Evolutionary conservation across 768 basidiomycete genomes (phyloP).

Genomic region (Serendipita sp.): DNA sequence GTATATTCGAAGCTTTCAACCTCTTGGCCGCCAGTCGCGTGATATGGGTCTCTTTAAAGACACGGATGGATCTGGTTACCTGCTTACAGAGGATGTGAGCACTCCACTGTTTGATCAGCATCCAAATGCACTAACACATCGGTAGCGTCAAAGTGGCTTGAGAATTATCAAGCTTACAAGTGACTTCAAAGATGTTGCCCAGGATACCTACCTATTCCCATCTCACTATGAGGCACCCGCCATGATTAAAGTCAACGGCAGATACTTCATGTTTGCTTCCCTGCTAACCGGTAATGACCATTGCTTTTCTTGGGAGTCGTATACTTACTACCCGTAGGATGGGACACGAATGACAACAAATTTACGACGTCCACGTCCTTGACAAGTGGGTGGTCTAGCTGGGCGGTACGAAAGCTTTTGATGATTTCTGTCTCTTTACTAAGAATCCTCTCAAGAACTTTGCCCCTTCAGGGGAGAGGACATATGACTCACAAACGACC

Average conservation of each 20-base stretch:
- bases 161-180: constrained; percentile 6
- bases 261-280: constrained; percentile 9
- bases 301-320: neutral
- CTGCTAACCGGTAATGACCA: neutral
- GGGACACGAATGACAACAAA: constrained; percentile 9
- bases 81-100: constrained; percentile 9
- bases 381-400: constrained; percentile 7
- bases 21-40: constrained; percentile 6
- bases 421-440: neutral
- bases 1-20: constrained; percentile 7
- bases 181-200: constrained; percentile 5
- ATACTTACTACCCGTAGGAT: neutral
- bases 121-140: neutral
- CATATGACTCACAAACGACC: constrained; percentile 8
- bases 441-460: neutral
- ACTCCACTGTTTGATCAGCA: neutral
- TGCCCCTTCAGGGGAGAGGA: constrained; percentile 7
- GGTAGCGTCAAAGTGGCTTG: constrained; percentile 8
- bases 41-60: constrained; percentile 9
- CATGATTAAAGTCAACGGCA: constrained; percentile 8
- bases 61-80: constrained; percentile 7
- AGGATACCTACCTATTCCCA: constrained; percentile 5
- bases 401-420: neutral
- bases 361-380: constrained; percentile 5
- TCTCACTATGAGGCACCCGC: constrained; percentile 6